phyloP scores from a whole-genome alignment of 345 rosid species.

The Eucalyptus lansdowneana region DNA sequence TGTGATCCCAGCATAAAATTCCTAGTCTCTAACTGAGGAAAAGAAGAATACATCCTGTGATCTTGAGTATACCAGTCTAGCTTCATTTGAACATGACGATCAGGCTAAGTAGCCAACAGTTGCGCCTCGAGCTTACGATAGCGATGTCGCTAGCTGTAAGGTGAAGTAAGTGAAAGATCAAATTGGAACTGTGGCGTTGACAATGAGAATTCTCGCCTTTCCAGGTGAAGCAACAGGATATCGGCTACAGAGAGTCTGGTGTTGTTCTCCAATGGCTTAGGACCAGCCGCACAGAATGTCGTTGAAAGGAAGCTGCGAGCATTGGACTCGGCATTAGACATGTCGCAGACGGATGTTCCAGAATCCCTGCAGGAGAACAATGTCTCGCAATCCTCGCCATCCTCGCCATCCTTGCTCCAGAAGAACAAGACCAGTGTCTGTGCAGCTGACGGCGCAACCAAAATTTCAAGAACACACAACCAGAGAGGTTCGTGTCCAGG shows the following conservation, averaged over 20 bases:
- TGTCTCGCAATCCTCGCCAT: background rate
- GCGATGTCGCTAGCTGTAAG: background rate
- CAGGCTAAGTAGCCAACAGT: background rate
- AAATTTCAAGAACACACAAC: background rate
- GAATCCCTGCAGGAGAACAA: background rate
- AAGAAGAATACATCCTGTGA: background rate
- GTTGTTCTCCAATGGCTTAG: constrained; percentile 35
- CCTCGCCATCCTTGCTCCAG: background rate
- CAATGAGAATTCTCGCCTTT: background rate
- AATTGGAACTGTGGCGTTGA: background rate
- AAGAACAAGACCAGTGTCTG: background rate
- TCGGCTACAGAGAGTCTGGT: constrained; percentile 20
- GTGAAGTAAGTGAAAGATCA: background rate
- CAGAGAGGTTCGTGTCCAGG: background rate
- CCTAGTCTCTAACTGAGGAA: background rate
- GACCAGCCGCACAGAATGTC: constrained; percentile 30
- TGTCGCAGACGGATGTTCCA: background rate
- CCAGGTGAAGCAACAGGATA: constrained; percentile 21
- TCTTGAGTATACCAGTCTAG: background rate
- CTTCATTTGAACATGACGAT: background rate
- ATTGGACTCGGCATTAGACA: background rate
- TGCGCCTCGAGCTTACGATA: background rate
- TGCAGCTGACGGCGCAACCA: background rate
- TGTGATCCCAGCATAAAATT: background rate
- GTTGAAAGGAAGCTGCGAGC: constrained; percentile 18